Base-by-base conservation (phyloP, 1,139 yeast genomes). In the Suhomyces maxii region DNA sequence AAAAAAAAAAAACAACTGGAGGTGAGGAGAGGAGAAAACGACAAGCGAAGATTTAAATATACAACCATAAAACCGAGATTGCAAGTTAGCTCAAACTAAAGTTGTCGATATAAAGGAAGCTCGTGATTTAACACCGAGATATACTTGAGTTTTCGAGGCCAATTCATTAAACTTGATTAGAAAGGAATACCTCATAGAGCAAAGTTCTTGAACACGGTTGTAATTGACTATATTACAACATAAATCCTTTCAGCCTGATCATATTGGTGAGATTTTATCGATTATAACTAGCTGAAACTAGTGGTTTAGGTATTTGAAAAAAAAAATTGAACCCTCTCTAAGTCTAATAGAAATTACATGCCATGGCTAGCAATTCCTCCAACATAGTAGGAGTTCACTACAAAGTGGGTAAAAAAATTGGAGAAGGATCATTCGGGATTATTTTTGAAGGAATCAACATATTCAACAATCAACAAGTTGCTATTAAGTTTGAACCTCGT, bases 401-500 rank as follows among this genome's bases (percentile, higher is more conserved):
- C 64, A 82, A 84, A 58, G 84, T 86, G 44, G 93, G 93, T 40
- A 86, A 86, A 65, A 86, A 86, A 65, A 85, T 86, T 43, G 95
- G 95, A 48, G 95, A 86, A 65, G 95, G 95, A 18, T 86, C 93
- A 2, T 86, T 86, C 65, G 95, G 95, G 46, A 89, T 86, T 35
- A 79, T 86, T 45, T 86, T 86, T 59, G 95, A 86, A 69, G 95
- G 95, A 53, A 78, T 85, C 36, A 86, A 86, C 59, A 76, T 86
- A 60, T 78, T 86, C 56, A 86, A 85, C 61, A 86, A 86, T 37
- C 81, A 81, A 12, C 85, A 86, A 9, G 93, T 86, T 30, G 95
- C 90, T 34, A 86, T 86, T 59, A 86, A 86, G 66, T 86, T 85
- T 54, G 93, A 86, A 63, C 90, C 90, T 12, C 69, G 91, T 53